A percentile compares a stretch with the other conserved stretches of the same genome.
These are phyloP conservation scores for Trypethelium eluteriae DNA, from an alignment of 495 filamentous ascomycete genomes.

Conservation along the genomic window DNA sequence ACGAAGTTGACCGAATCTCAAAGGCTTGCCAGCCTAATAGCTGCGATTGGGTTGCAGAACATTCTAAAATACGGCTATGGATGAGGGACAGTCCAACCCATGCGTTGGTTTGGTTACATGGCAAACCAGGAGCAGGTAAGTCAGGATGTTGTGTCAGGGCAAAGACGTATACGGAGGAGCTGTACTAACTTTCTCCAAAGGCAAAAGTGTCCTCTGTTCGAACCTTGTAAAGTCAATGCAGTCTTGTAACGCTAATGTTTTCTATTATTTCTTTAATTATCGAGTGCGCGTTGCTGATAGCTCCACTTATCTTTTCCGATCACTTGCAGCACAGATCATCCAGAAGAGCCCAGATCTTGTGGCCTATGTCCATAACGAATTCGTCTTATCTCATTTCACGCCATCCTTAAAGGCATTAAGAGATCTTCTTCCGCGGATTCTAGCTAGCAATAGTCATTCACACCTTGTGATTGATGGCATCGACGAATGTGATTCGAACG, in stretches of 20 bases:
- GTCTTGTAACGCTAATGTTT: conserved; percentile 3
- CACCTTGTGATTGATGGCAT: conserved; percentile 8
- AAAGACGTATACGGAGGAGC: neutral
- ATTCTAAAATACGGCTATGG: conserved; percentile 10
- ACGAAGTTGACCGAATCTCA: conserved; percentile 8
- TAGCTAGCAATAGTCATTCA: neutral
- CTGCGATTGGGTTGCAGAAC: conserved; percentile 15
- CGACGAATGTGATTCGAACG: conserved; percentile 5
- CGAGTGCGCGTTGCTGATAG: neutral
- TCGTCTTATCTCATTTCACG: neutral
- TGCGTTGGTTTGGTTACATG: conserved; percentile 11
- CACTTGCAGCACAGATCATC: conserved; percentile 11
- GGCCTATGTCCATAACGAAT: neutral
- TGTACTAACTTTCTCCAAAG: neutral
- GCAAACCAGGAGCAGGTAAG: conserved; percentile 18
- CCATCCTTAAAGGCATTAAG: conserved; percentile 8
- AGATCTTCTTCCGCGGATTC: neutral
- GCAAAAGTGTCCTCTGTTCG: conserved; percentile 14
- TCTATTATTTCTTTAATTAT: conserved; percentile 16
- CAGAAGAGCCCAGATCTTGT: conserved; percentile 9
- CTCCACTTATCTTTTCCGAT: conserved; percentile 6
- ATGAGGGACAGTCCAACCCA: neutral
- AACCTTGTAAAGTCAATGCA: conserved; percentile 5
- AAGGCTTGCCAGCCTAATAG: conserved; percentile 12
- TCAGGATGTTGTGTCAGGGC: neutral